Evolutionary conservation across 768 basidiomycete species (phyloP), one percentile per base, ranked within the genome.

Genomic region (Pisolithus albus): DNA sequence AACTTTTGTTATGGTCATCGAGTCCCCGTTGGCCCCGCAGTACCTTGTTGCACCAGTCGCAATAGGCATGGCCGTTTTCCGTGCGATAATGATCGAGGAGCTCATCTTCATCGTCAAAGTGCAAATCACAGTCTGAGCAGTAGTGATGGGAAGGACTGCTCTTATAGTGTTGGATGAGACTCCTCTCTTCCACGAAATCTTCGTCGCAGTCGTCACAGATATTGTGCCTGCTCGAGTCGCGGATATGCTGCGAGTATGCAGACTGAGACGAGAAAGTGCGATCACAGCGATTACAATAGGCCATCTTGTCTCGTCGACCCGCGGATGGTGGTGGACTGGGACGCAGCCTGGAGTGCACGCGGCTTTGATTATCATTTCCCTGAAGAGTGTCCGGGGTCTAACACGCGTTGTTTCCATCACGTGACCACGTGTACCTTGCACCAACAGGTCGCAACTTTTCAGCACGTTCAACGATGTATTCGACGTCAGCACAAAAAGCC

Each of bases 401-500:
- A 67, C 23, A 51, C 65, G 66, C 67, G 66, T 64, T 19, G 38
- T 36, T 5, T 19, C 15, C 47, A 15, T 13, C 67, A 69, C 63
- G 64, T 66, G 65, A 65, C 44, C 8, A 26, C 38, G 45, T 30
- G 44, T 11, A 26, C 5, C 19, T 13, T 42, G 13, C 19, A 15
- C 38, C 8, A 23, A 19, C 44, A 18, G 19, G n/a, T 42, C 46
- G 44, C 26, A 30, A 52, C 45, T 40, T 46, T 19, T 9, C 18
- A 18, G 46, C 52, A 19, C 44, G 36, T 30, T 24, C 54, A 10
- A 24, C 50, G 28, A 75, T 76, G 74, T 88, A 86, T 70, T 72
- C 78, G 32, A 78, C 83, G 13, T 81, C 76, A 2, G 75, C 85
- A 32, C 82, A 79, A 44, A 88, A 88, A 67, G 82, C 87, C 52